Base-by-base conservation (phyloP, 768 basidiomycete species). In the Tylopilus balloui region DNA sequence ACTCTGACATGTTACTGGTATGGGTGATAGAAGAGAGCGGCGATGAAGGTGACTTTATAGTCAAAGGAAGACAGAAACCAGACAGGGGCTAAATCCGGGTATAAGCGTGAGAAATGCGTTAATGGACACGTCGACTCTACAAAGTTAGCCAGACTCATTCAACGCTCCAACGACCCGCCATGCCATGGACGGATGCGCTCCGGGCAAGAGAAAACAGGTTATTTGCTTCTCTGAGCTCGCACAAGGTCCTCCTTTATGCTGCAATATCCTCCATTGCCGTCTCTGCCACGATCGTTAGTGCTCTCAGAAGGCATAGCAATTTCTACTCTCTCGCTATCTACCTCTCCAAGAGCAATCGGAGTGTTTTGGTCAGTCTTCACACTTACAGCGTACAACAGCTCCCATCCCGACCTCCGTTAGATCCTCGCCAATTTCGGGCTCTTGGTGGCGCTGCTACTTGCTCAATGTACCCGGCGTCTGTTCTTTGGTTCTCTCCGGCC, bases 241-340 rank as follows among this genome's bases (percentile, higher is more conserved):
- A 86, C 65, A 74, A 86, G 45, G 68, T 92, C 44, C 64, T 85
- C 23, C 63, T 89, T 38, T 96, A 97, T 62, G 72, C 76, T 27
- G 48, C 81, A 12, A 59, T 84, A 48, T 93, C 92, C 24, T 71
- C 81, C 41, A 54, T 81, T 23, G 81, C 89, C 0, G 82, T 93
- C 34, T 78, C 78, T 1, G 81, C 79, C 17, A 86, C 88, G 23
- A 76, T 97, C 52, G 69, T 78, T 42, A 90, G 87, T 68, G 92
- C 92, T 11, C 77, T 92, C 62, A 79, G 83, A 60, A 84, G 78
- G 45, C 78, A 94, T 59, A 84, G 83, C 60, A 96, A 93, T 72
- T 97, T 97, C 71, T 99, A 94, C 66, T 86, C 93, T 14, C 86
- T 95, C 3, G 81, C 90, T 25, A 91, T 99, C 3, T 88, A 85